Conservation (phyloP, 495 filamentous ascomycete species). For the Penicillium dipodomyicola region DNA sequence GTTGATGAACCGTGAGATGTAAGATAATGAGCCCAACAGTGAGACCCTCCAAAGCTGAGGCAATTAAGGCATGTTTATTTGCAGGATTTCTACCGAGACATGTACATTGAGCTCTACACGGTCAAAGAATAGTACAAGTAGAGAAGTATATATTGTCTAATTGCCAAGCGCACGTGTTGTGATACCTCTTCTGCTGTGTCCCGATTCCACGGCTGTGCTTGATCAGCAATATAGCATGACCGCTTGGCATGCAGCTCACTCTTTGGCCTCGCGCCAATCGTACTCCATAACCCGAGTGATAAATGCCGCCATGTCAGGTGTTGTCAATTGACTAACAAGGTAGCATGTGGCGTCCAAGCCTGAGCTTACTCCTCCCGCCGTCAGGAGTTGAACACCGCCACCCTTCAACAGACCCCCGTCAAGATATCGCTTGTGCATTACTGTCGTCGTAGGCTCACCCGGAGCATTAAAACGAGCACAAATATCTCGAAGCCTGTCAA, state of each 20-base stretch:
- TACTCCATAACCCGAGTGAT: constrained; percentile 67
- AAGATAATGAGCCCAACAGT: neutral
- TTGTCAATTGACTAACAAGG: constrained; percentile 70
- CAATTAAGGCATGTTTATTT: neutral
- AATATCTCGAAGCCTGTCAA: constrained; percentile 68
- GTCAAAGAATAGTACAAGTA: neutral
- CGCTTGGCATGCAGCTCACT: constrained; percentile 27
- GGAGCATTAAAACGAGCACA: constrained; percentile 37
- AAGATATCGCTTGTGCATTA: constrained; percentile 74
- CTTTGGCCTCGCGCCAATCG: constrained; percentile 64
- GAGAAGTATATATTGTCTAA: neutral
- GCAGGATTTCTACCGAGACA: neutral
- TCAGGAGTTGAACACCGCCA: constrained; percentile 71
- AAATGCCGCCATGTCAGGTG: constrained; percentile 63
- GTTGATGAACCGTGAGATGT: neutral
- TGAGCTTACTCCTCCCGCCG: constrained; percentile 69
- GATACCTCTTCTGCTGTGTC: neutral
- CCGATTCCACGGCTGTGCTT: neutral
- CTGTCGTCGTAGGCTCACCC: constrained; percentile 59
- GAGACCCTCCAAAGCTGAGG: too few relatives aligned
- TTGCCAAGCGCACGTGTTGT: neutral
- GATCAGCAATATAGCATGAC: neutral
- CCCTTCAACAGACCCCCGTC: constrained; percentile 62
- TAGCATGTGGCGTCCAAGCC: constrained; percentile 78
- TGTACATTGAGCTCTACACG: neutral